A percentile compares a stretch with the other conserved stretches of the same genome.
phyloP scores from a whole-genome alignment of 805 yeast species.

The Saturnispora mendoncae region DNA sequence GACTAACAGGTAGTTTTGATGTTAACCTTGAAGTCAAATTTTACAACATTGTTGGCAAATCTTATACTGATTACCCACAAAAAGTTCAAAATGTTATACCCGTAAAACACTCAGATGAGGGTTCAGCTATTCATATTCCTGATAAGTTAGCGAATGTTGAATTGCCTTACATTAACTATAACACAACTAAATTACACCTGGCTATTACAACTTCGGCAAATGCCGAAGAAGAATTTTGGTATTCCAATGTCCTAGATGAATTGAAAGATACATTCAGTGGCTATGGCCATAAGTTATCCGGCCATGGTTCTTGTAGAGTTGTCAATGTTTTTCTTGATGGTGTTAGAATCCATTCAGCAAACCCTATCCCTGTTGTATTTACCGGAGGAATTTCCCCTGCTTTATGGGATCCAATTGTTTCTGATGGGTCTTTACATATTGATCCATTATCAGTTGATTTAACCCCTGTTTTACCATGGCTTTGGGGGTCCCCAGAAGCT shows the following conservation, averaged over 20 bases:
- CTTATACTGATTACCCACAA: neutral
- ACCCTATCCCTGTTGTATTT: conserved; percentile 67
- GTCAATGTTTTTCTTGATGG: conserved; percentile 56
- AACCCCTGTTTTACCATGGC: conserved; percentile 57
- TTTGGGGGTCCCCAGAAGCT: conserved; percentile 43
- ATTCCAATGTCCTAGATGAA: conserved; percentile 46
- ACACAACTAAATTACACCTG: conserved; percentile 52
- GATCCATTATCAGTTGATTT: conserved; percentile 63
- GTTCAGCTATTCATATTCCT: conserved; percentile 44
- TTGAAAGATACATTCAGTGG: conserved; percentile 33
- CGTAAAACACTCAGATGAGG: conserved; percentile 24
- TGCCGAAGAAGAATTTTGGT: conserved; percentile 81
- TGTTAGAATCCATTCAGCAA: conserved; percentile 46
- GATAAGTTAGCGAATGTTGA: conserved; percentile 28
- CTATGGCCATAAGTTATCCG: conserved; percentile 35
- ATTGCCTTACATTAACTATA: conserved; percentile 40
- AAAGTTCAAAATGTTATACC: conserved; percentile 27
- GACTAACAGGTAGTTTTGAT: conserved; percentile 53
- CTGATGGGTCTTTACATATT: conserved; percentile 64
- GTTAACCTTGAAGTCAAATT: conserved; percentile 36
- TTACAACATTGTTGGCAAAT: conserved; percentile 3
- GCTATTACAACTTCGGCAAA: conserved; percentile 65
- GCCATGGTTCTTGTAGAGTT: conserved; percentile 67
- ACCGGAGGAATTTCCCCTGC: conserved; percentile 79
- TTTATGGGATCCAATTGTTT: conserved; percentile 75